Conservation (phyloP, 2,329 filamentous ascomycete genomes). For the Penicillium sp. region DNA sequence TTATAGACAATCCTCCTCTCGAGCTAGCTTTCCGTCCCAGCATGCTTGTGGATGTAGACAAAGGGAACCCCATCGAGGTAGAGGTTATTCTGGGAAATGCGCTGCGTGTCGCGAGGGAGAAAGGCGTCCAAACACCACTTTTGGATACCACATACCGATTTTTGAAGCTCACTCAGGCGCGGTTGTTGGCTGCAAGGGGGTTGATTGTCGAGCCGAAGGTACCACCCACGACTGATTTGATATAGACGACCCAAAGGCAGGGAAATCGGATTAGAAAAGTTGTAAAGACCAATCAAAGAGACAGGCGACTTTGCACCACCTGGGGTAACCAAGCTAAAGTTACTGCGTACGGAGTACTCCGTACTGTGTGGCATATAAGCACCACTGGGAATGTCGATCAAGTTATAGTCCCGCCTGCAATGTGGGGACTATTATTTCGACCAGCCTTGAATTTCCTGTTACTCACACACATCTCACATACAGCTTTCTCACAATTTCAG, state of each 20-base stretch:
- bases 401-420: background rate
- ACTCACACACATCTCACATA: background rate
- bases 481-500: background rate
- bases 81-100: conserved; percentile 19
- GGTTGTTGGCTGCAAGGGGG: conserved; percentile 12
- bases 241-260: background rate
- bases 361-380: background rate
- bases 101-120: conserved; percentile 10
- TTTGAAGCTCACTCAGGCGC: conserved; percentile 12
- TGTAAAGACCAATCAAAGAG: background rate
- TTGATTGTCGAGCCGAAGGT: conserved; percentile 10
- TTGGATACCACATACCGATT: conserved; percentile 17
- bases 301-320: background rate
- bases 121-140: conserved; percentile 12
- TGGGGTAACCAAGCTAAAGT: background rate
- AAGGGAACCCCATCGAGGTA: conserved; percentile 15
- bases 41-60: conserved; percentile 18
- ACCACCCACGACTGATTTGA: conserved; percentile 6
- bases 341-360: background rate
- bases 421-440: background rate
- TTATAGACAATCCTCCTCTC: conserved; percentile 10
- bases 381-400: background rate
- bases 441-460: background rate
- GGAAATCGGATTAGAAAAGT: no score
- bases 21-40: conserved; percentile 15